Conservation (phyloP, 2,329 filamentous ascomycete genomes). For the Penicillium sp. region DNA sequence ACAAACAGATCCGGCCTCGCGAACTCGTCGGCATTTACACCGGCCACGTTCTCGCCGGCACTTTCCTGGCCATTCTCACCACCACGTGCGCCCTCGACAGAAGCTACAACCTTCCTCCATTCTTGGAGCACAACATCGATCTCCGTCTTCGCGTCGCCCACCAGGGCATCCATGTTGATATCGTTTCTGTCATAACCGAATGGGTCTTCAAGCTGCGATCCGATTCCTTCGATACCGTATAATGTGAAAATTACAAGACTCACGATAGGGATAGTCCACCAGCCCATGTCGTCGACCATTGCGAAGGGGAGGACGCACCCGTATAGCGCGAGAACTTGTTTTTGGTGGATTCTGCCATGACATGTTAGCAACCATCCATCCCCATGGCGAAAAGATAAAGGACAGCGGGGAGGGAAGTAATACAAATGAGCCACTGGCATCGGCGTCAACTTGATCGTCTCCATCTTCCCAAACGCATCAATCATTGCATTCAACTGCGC, state of each 20-base stretch:
- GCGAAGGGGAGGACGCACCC: slow-evolving; percentile 66
- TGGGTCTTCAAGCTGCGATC: slow-evolving; percentile 67
- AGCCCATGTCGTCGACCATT: slow-evolving; percentile 66
- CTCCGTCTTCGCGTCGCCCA: slow-evolving; percentile 64
- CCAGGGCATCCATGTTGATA: slow-evolving; percentile 70
- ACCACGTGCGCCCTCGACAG: slow-evolving; percentile 22
- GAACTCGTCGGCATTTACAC: slow-evolving; percentile 21
- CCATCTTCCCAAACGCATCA: slow-evolving; percentile 66
- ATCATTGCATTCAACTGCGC: slow-evolving; percentile 62
- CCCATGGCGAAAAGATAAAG: neutral
- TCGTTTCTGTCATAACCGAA: slow-evolving; percentile 70
- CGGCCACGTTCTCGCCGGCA: neutral
- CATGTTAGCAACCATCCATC: neutral
- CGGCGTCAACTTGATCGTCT: slow-evolving; percentile 68
- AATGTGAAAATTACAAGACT: slow-evolving; percentile 66
- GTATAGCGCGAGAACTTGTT: slow-evolving; percentile 67
- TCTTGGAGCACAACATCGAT: slow-evolving; percentile 63
- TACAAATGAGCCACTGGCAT: slow-evolving; percentile 66
- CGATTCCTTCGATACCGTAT: slow-evolving; percentile 69
- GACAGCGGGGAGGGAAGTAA: slow-evolving; percentile 18
- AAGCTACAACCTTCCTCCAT: slow-evolving; percentile 52
- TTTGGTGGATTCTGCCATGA: slow-evolving; percentile 60
- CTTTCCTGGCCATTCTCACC: neutral
- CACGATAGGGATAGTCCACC: slow-evolving; percentile 65
- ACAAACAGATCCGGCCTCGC: slow-evolving; percentile 39